Evolutionary conservation across 2,329 filamentous ascomycete genomes (phyloP).

Genomic region (Ceratocystis lukuohia): DNA sequence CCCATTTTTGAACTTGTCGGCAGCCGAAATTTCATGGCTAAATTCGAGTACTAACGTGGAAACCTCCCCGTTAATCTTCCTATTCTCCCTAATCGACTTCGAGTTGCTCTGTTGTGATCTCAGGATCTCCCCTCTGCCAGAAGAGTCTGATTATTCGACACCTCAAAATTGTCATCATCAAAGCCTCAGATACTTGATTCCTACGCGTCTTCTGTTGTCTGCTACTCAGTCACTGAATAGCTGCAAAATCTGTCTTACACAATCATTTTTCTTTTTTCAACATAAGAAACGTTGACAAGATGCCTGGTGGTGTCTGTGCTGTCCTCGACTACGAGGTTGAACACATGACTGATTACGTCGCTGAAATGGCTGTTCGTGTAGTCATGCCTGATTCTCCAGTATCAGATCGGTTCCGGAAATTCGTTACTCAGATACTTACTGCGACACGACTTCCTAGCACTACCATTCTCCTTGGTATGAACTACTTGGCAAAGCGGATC

Average conservation of each 20-base stretch:
- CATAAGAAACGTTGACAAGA: constrained; percentile 30
- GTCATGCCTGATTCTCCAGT: constrained; percentile 41
- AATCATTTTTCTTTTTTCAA: not conserved
- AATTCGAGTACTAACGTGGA: constrained; percentile 2
- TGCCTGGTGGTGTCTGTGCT: constrained; percentile 75
- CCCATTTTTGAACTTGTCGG: not conserved
- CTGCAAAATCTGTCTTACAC: not conserved
- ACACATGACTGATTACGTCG: constrained; percentile 87
- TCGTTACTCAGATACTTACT: constrained; percentile 78
- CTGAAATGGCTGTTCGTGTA: constrained; percentile 62
- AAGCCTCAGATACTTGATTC: not conserved
- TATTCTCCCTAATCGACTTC: not conserved
- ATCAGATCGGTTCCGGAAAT: constrained; percentile 72
- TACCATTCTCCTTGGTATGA: constrained; percentile 79
- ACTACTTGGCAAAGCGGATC: constrained; percentile 75
- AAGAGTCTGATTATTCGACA: not conserved
- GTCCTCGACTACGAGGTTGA: constrained; percentile 96
- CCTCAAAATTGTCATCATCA: not conserved
- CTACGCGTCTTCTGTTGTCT: not conserved
- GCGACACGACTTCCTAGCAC: constrained; percentile 83
- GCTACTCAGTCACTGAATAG: not conserved
- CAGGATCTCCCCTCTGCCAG: not conserved
- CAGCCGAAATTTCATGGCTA: constrained; percentile 12
- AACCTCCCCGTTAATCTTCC: not conserved
- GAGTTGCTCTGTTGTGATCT: not conserved